Evolutionary conservation across 73 alveolate species (phyloP).

Genomic region (Chromera velia): DNA sequence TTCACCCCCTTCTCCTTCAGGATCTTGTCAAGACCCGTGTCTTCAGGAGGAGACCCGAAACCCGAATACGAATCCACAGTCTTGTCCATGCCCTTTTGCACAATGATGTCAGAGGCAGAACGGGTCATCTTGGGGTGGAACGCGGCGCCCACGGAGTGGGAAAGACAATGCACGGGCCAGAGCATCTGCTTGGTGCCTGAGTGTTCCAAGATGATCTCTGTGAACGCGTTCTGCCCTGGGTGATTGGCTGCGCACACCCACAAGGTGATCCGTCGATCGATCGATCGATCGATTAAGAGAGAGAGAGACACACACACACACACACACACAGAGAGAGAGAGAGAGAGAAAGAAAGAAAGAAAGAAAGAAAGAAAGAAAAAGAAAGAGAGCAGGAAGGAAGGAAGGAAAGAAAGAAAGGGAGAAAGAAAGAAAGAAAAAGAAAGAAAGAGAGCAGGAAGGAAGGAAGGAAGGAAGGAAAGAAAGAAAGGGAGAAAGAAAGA

Average conservation of each 20-base stretch:
- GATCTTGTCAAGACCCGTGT: slow-evolving; percentile 58
- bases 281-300: too few relatives aligned
- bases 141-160: slow-evolving; percentile 77
- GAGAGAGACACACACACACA: too few relatives aligned
- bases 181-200: slow-evolving; percentile 51
- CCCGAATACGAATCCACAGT: slow-evolving; percentile 78
- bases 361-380: too few relatives aligned
- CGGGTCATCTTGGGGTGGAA: slow-evolving; percentile 65
- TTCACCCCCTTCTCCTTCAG: slow-evolving; percentile 52
- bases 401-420: too few relatives aligned
- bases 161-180: slow-evolving; percentile 90
- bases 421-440: too few relatives aligned
- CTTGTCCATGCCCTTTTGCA: slow-evolving; percentile 61
- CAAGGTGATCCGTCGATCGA: too few relatives aligned
- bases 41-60: slow-evolving; percentile 74
- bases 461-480: too few relatives aligned
- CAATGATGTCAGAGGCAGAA: slow-evolving; percentile 53
- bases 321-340: too few relatives aligned
- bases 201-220: slow-evolving; percentile 25
- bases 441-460: too few relatives aligned
- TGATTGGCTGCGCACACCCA: slow-evolving; percentile 63
- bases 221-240: slow-evolving; percentile 52
- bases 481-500: too few relatives aligned
- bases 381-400: too few relatives aligned
- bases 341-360: too few relatives aligned